Base-by-base conservation (phyloP, 192 early-diverging fungal species). In the Spizellomyces sp. region DNA sequence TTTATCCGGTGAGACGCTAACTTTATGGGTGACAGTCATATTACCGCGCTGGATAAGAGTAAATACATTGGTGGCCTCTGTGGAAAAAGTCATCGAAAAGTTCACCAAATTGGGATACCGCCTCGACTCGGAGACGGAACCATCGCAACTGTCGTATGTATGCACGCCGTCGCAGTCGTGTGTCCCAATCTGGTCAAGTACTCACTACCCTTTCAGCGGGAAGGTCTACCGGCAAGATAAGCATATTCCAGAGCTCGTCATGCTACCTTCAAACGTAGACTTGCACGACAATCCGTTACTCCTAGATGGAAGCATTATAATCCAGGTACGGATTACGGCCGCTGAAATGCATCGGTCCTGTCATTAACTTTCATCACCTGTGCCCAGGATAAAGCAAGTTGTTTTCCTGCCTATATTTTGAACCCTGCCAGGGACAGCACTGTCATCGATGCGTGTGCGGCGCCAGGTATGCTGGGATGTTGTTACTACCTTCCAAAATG, bases 361-460 rank as follows among this genome's bases (percentile, higher is more conserved):
- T 27, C 27, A 36, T n/a, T 62, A 36, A 36, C 7, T 27, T 62
- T 41, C 61, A 62, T 8, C 17, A 1, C 27, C 41, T 62, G 17
- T 54, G n/a, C n/a, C 36, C 44, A 89, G 84, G 95, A 97, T 79
- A 97, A 97, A 75, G 95, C 95, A 8, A 93, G 91, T 6, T 98
- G 95, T 77, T 94, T 97, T 72, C 93, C 97, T 1, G 94, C 97
- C 0, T 93, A 91, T 64, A 87, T 96, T 17, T 79, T 94, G 46
- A 80, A 79, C 5, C 89, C 95, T 0, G 79, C 83, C 12, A 14
- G 43, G 45, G 70, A 75, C 48, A 62, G 87, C 0, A 80, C 88
- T 69, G 93, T 90, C 4, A 92, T 99, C 54, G 97, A 99, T 75
- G 94, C 90, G 8, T 99, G 96, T 75, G 97, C 97, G 14, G 96